Conservation (phyloP, 2,329 filamentous ascomycete species). For the Aaosphaeria pasadenensis region DNA sequence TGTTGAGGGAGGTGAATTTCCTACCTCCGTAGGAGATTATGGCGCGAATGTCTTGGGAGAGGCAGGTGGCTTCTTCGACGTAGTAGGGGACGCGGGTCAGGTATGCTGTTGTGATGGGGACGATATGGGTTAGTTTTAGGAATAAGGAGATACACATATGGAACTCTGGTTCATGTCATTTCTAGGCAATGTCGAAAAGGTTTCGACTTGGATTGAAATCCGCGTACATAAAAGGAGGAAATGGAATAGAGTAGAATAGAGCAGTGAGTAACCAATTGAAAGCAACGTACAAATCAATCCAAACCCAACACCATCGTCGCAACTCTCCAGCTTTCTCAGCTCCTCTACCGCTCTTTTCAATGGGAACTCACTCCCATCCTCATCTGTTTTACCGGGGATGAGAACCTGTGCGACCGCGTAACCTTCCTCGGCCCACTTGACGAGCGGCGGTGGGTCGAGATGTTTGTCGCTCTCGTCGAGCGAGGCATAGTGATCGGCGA, state of each 20-base stretch:
- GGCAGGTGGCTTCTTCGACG: conserved; percentile 23
- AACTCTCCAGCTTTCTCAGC: conserved; percentile 19
- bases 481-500: conserved; percentile 37
- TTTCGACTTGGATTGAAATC: too few relatives aligned
- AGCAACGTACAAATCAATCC: conserved; percentile 28
- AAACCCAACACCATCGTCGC: conserved; percentile 22
- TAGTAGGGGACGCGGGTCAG: conserved; percentile 29
- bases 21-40: conserved; percentile 30
- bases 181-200: too few relatives aligned
- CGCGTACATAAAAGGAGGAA: not conserved
- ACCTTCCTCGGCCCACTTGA: conserved; percentile 72
- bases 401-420: conserved; percentile 59
- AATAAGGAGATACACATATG: not conserved
- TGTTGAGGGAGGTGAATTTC: conserved; percentile 21
- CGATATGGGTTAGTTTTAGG: not conserved
- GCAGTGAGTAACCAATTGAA: not conserved
- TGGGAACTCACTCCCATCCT: conserved; percentile 31
- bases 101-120: conserved; percentile 20
- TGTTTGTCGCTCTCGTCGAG: conserved; percentile 33
- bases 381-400: conserved; percentile 23
- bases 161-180: not conserved
- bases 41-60: conserved; percentile 24
- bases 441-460: conserved; percentile 53
- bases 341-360: conserved; percentile 22
- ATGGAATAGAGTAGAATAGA: not conserved